These are phyloP conservation scores for Medicago lupulina DNA, from an alignment of 306 rosid genomes.

Conservation along the genomic window DNA sequence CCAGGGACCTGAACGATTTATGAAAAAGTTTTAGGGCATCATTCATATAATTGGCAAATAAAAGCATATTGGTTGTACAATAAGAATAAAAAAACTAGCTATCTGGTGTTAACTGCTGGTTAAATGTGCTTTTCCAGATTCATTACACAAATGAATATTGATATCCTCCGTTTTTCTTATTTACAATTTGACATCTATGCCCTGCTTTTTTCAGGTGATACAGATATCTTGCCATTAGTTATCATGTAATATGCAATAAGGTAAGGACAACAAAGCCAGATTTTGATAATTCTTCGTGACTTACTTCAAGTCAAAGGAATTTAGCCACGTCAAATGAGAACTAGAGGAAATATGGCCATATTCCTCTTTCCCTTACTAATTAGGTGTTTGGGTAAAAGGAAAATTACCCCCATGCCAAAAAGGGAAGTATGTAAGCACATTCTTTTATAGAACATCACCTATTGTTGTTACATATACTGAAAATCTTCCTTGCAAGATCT, in stretches of 20 bases:
- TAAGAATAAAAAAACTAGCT: conserved; percentile 31
- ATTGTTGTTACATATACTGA: conserved; percentile 2
- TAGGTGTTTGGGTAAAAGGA: neutral
- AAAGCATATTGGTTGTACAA: conserved; percentile 6
- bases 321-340: neutral
- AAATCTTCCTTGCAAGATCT: conserved; percentile 4
- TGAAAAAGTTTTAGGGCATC: conserved; percentile 33
- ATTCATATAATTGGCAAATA: conserved; percentile 20
- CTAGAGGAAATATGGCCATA: conserved; percentile 3
- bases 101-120: conserved; percentile 30
- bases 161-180: neutral
- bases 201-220: neutral
- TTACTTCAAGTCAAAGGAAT: neutral
- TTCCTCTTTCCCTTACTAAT: conserved; percentile 12
- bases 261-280: neutral
- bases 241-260: conserved; percentile 13
- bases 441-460: neutral
- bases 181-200: conserved; percentile 2
- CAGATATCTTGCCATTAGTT: conserved; percentile 18
- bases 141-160: conserved; percentile 25
- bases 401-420: neutral
- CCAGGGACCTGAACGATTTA: conserved; percentile 81
- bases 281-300: neutral
- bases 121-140: conserved; percentile 17
- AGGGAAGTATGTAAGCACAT: neutral